Percentiles rank a stretch among this genome's conserved stretches.
Conservation (phyloP, 116 monocot genomes). For the Zostera marina region DNA sequence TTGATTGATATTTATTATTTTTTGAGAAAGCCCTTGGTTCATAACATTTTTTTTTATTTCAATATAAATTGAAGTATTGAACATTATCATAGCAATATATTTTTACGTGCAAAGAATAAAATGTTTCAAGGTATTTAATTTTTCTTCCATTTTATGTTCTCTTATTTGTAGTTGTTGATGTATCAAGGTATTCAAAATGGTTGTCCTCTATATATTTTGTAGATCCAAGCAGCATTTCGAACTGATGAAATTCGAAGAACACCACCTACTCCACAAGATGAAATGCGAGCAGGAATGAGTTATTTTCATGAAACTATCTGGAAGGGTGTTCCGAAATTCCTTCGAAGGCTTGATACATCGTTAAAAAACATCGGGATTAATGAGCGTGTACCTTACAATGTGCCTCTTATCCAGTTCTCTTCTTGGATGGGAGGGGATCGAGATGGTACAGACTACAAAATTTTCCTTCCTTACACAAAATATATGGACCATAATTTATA, state of each 20-base stretch:
- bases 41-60: too few species aligned
- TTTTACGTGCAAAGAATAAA: too few species aligned
- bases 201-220: constrained; percentile 3
- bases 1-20: too few species aligned
- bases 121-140: too few species aligned
- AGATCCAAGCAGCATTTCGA: constrained; percentile 97
- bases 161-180: neutral
- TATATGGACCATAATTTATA: neutral
- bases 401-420: constrained; percentile 92
- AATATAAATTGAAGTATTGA: too few species aligned
- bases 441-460: constrained; percentile 59
- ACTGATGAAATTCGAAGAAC: constrained; percentile 96
- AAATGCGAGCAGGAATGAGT: constrained; percentile 93
- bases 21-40: too few species aligned
- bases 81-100: too few species aligned
- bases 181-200: neutral
- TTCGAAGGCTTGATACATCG: constrained; percentile 77
- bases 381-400: constrained; percentile 92
- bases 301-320: constrained; percentile 98
- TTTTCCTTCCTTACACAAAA: neutral
- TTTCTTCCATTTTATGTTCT: neutral
- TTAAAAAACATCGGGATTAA: constrained; percentile 84
- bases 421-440: constrained; percentile 99
- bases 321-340: constrained; percentile 91
- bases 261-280: constrained; percentile 94